Base-by-base conservation (phyloP, 1,139 yeast genomes). In the Yamadazyma kanchanaburiensis region DNA sequence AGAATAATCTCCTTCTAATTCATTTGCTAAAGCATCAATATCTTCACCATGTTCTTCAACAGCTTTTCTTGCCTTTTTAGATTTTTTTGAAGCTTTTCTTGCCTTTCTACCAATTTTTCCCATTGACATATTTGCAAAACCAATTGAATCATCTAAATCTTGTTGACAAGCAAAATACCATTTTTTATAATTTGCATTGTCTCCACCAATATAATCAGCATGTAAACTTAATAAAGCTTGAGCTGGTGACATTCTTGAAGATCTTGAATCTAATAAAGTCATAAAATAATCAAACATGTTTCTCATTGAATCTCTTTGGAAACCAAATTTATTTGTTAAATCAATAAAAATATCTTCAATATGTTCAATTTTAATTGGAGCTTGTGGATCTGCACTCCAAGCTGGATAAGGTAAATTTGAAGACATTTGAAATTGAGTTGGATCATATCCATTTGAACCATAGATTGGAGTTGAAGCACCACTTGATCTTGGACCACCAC, bases 401-500 rank as follows among this genome's bases (percentile, higher is more conserved):
- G 96, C 95, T 27, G 95, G 96, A 56, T 89, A 91, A 23, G 96
- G 96, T 54, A 68, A 64, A 48, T 61, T 67, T n/a, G 70, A 64
- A 64, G 87, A 55, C 70, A 65, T 68, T 57, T 63, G 80, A 54
- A 64, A 75, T 59, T 59, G 80, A 42, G 80, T 66, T 32, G 88
- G 85, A 50, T 84, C 94, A 51, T 81, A 78, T 24, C 72, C 75
- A 38, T 61, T 74, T 32, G 71, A 76, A 24, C 96, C 96, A 55
- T 88, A 88, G 45, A 88, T 79, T 24, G 99, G 98, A 21, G 98
- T 94, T 4, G 96, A 86, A 25, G 96, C 88, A 37, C 97, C 97
- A 10, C 95, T 84, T 1, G 94, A 82, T 54, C 94, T 71, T 42
- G 84, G 83, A 26, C 84, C 89, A 42, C 84, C 89, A 18, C 37